These are phyloP conservation scores for Ilex aquifolium DNA, from an alignment of 257 asterid genomes.

Conservation along the genomic window DNA sequence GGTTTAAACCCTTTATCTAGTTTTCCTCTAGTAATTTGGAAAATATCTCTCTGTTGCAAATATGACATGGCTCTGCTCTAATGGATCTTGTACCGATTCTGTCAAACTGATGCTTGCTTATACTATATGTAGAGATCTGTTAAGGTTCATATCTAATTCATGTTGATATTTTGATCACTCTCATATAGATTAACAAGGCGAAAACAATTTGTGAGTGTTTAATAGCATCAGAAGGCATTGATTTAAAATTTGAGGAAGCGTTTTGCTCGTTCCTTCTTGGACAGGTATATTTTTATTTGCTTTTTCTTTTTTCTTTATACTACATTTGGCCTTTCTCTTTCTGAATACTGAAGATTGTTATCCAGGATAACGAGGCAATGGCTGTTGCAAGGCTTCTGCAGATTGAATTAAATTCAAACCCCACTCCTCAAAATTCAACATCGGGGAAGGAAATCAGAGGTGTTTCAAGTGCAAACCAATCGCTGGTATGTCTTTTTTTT, in stretches of 20 bases:
- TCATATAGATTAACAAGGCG: constrained; percentile 68
- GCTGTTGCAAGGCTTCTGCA: constrained; percentile 69
- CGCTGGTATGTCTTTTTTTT: constrained; percentile 49
- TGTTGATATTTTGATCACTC: constrained; percentile 12
- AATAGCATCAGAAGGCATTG: constrained; percentile 82
- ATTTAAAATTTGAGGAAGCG: constrained; percentile 90
- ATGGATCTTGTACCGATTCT: constrained; percentile 1
- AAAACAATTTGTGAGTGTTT: constrained; percentile 77
- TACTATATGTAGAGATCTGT: background rate
- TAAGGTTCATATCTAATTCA: constrained; percentile 13
- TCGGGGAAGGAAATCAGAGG: constrained; percentile 53
- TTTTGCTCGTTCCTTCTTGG: constrained; percentile 92
- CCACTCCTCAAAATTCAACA: constrained; percentile 45
- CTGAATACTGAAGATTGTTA: constrained; percentile 12
- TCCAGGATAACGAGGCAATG: constrained; percentile 83
- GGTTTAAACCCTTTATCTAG: constrained; percentile 2
- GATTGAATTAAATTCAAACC: constrained; percentile 47
- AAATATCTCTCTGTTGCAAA: background rate
- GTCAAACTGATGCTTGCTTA: background rate
- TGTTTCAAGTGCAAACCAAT: constrained; percentile 47
- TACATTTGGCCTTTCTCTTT: constrained; percentile 11
- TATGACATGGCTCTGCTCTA: background rate
- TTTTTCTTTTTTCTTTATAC: constrained; percentile 10
- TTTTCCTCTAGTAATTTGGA: background rate
- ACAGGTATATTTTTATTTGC: constrained; percentile 48